Evolutionary conservation across 2,329 filamentous ascomycete genomes (phyloP).

Genomic region (Thyridium curvatum): DNA sequence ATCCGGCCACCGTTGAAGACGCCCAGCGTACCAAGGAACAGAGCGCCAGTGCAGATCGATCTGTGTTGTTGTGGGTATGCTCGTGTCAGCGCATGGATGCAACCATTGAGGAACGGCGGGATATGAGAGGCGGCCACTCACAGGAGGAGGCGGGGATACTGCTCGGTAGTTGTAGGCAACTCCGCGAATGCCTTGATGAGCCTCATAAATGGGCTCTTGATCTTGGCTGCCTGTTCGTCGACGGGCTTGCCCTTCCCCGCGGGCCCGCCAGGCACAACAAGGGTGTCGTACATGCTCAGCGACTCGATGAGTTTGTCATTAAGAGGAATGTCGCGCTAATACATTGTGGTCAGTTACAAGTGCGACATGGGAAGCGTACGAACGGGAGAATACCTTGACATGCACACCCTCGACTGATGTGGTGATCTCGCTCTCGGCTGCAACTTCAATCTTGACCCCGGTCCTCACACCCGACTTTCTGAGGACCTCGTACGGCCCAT

Average conservation of each 20-base stretch:
- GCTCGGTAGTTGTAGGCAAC: neutral
- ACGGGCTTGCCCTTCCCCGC: neutral
- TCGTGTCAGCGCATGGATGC: neutral
- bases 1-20: slow-evolving; percentile 1
- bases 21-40: slow-evolving; percentile 1
- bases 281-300: neutral
- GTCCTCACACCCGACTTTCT: slow-evolving; percentile 1
- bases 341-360: neutral
- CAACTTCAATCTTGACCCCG: slow-evolving; percentile 2
- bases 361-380: neutral
- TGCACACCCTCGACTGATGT: slow-evolving; percentile 1
- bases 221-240: neutral
- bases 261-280: neutral
- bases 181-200: neutral
- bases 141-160: neutral
- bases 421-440: slow-evolving; percentile 2
- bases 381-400: neutral
- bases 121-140: neutral
- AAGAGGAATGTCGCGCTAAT: neutral
- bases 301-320: neutral
- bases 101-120: neutral
- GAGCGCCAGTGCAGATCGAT: slow-evolving; percentile 3
- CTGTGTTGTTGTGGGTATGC: too few species aligned
- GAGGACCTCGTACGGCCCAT: slow-evolving; percentile 7
- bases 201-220: neutral